Evolutionary conservation across 768 basidiomycete genomes (phyloP).

Genomic region (Pilatotrama ljubarskyi): DNA sequence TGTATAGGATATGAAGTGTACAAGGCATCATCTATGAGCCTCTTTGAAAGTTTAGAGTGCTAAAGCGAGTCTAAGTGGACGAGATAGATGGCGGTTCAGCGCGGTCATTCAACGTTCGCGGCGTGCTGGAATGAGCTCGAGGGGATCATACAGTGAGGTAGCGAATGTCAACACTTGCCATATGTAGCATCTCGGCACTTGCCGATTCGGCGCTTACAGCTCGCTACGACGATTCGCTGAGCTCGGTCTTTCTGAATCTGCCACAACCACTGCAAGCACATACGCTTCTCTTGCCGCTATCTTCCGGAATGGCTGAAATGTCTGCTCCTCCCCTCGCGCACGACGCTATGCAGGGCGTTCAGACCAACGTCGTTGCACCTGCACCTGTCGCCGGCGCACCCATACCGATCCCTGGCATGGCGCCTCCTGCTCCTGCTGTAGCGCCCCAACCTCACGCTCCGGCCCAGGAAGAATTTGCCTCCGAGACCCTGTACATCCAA

Average conservation of each 20-base stretch:
- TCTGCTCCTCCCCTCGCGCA: constrained; percentile 34
- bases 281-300: neutral
- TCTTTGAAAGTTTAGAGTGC: too few relatives aligned
- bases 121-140: too few relatives aligned
- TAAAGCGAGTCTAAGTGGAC: too few relatives aligned
- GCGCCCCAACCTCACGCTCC: constrained; percentile 20
- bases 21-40: too few relatives aligned
- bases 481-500: constrained; percentile 93
- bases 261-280: neutral
- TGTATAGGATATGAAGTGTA: too few relatives aligned
- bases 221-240: neutral
- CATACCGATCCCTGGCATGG: constrained; percentile 17
- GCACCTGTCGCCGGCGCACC: constrained; percentile 22
- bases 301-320: constrained; percentile 38
- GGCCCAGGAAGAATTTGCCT: constrained; percentile 47
- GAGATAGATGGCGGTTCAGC: too few relatives aligned
- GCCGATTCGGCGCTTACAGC: neutral
- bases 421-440: constrained; percentile 19
- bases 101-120: too few relatives aligned
- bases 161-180: neutral
- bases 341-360: constrained; percentile 30
- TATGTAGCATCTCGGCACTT: neutral
- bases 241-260: neutral
- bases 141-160: too few relatives aligned
- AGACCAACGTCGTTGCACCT: constrained; percentile 22